phyloP scores from a whole-genome alignment of 2,329 filamentous ascomycete species.

The Leptographium lundbergii region DNA sequence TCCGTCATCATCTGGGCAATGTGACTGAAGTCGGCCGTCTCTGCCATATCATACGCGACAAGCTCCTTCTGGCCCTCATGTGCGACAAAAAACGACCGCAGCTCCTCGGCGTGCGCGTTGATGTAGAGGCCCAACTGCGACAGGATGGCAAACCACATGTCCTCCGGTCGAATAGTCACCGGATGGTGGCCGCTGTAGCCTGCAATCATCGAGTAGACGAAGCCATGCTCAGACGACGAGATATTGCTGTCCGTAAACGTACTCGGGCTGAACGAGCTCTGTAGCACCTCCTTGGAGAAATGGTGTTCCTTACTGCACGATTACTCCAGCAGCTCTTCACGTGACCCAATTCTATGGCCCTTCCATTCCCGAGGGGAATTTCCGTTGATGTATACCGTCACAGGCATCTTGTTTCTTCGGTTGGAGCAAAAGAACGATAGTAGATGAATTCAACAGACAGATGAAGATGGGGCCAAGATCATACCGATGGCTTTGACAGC shows the following conservation, averaged over 20 bases:
- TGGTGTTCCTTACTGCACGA: neutral
- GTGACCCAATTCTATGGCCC: neutral
- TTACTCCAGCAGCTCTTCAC: neutral
- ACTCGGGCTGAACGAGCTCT: neutral
- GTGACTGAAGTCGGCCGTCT: constrained; percentile 14
- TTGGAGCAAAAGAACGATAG: neutral
- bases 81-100: neutral
- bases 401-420: neutral
- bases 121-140: neutral
- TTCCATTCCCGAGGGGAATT: neutral
- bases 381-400: neutral
- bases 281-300: neutral
- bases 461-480: too few relatives aligned
- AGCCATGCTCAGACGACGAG: neutral
- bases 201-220: constrained; percentile 9
- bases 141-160: constrained; percentile 36
- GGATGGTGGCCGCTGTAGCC: constrained; percentile 29
- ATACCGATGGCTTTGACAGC: neutral
- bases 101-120: neutral
- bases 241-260: neutral
- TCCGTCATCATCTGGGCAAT: constrained; percentile 23
- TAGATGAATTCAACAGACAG: neutral
- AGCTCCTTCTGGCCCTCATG: neutral
- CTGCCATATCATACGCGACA: constrained; percentile 6
- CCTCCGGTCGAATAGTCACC: constrained; percentile 32